Conservation (phyloP, 495 filamentous ascomycete species). For the Neurospora sp. region DNA sequence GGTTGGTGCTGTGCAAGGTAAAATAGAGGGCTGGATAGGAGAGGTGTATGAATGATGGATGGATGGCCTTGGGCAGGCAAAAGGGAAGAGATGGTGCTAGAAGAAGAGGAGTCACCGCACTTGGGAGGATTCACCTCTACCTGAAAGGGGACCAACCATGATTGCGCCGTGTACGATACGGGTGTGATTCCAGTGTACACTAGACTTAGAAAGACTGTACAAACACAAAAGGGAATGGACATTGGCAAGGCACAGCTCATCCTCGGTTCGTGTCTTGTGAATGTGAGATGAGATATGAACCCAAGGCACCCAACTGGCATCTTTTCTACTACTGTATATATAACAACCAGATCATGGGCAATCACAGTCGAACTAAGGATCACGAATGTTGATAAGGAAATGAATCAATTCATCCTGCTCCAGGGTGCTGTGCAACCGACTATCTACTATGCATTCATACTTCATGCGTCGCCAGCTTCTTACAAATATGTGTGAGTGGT, state of each 20-base stretch:
- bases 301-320: neutral
- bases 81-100: neutral
- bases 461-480: conserved; percentile 4
- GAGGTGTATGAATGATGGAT: too few relatives aligned
- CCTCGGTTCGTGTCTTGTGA: neutral
- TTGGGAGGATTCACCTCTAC: neutral
- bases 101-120: neutral
- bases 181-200: neutral
- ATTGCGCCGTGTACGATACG: conserved; percentile 1
- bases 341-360: neutral
- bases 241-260: neutral
- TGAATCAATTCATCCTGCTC: conserved; percentile 6
- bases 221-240: neutral
- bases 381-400: neutral
- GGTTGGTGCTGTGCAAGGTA: conserved; percentile 70
- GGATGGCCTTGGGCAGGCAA: too few relatives aligned
- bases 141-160: neutral
- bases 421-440: neutral
- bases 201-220: neutral
- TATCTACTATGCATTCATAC: neutral
- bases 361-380: neutral
- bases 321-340: neutral
- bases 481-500: neutral
- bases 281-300: neutral
- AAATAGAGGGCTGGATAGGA: conserved; percentile 21